Evolutionary conservation across 768 basidiomycete genomes (phyloP).

Genomic region (Boletus rufocinnamomeus): DNA sequence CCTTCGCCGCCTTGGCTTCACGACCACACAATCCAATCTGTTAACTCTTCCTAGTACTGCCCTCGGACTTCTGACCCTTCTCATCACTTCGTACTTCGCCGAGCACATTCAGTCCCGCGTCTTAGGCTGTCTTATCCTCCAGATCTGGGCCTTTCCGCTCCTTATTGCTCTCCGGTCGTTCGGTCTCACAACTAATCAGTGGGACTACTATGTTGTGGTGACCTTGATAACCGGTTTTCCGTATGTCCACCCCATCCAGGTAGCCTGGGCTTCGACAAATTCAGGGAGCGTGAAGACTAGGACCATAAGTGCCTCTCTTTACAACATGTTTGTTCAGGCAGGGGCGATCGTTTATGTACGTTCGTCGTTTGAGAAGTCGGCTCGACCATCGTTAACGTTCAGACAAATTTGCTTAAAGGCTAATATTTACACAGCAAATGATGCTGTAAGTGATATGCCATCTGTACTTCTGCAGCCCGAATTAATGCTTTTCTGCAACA

Average conservation of each 20-base stretch:
- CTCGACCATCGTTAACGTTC: slow-evolving; percentile 6
- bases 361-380: too few relatives aligned
- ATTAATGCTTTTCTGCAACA: not conserved
- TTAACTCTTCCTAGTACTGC: slow-evolving; percentile 61
- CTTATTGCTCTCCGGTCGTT: slow-evolving; percentile 59
- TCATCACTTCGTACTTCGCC: slow-evolving; percentile 50
- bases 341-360: too few relatives aligned
- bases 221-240: slow-evolving; percentile 59
- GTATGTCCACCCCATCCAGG: slow-evolving; percentile 41
- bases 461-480: not conserved
- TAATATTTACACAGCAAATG: slow-evolving; percentile 57
- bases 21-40: slow-evolving; percentile 61
- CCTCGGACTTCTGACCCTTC: slow-evolving; percentile 51
- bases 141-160: slow-evolving; percentile 64
- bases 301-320: slow-evolving; percentile 29
- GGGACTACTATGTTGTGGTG: slow-evolving; percentile 57
- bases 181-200: slow-evolving; percentile 48
- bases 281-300: slow-evolving; percentile 60
- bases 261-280: slow-evolving; percentile 62
- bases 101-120: slow-evolving; percentile 59
- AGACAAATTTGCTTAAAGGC: slow-evolving; percentile 33
- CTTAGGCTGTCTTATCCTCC: slow-evolving; percentile 51
- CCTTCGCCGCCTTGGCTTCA: slow-evolving; percentile 62
- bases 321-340: too few relatives aligned
- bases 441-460: slow-evolving; percentile 38